A percentile compares a stretch with the other conserved stretches of the same genome.
These are phyloP conservation scores for Tetrahymena elliotti DNA, from an alignment of 73 alveolate genomes.

Conservation along the genomic window DNA sequence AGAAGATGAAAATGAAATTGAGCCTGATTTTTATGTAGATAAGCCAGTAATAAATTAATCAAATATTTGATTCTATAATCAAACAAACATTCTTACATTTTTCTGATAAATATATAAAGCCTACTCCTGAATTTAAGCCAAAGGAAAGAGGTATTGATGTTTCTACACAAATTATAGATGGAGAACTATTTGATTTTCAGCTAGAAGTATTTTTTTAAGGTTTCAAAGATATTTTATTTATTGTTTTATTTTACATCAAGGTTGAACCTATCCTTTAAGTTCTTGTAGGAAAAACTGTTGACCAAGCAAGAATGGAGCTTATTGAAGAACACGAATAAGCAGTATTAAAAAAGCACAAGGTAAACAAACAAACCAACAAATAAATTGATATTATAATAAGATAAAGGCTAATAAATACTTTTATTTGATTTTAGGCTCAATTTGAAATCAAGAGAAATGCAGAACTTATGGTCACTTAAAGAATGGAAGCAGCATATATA, in stretches of 20 bases:
- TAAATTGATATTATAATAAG: neutral
- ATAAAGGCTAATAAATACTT: too few relatives aligned
- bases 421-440: constrained; percentile 11
- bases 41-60: constrained; percentile 53
- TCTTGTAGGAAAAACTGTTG: constrained; percentile 80
- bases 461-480: constrained; percentile 80
- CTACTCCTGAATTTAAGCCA: constrained; percentile 83
- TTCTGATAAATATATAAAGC: neutral
- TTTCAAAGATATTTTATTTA: constrained; percentile 15
- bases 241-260: constrained; percentile 63
- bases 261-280: constrained; percentile 91
- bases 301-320: constrained; percentile 91
- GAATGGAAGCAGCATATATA: constrained; percentile 84
- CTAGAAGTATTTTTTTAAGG: constrained; percentile 4
- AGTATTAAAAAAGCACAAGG: constrained; percentile 70
- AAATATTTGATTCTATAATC: neutral
- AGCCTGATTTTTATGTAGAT: constrained; percentile 84
- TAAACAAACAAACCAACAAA: too few relatives aligned
- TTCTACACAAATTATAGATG: constrained; percentile 71
- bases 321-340: constrained; percentile 86
- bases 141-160: constrained; percentile 81
- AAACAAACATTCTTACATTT: neutral
- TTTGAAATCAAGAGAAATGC: constrained; percentile 82
- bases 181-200: constrained; percentile 28
- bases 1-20: constrained; percentile 74